phyloP scores from a whole-genome alignment of 306 rosid genomes.

The Luffa acutangula region DNA sequence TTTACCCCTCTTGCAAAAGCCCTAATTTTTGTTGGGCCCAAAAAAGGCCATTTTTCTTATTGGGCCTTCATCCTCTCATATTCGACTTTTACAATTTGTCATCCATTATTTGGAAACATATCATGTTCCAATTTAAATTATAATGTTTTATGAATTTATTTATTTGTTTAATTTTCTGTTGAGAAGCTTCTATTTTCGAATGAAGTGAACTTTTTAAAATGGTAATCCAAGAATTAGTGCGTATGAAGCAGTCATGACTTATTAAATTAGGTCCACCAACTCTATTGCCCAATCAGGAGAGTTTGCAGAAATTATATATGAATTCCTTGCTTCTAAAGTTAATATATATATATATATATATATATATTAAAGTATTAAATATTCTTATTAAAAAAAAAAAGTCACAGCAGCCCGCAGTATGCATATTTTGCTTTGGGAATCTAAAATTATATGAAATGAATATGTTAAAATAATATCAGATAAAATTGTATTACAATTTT shows the following conservation, averaged over 20 bases:
- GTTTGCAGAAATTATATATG: not conserved
- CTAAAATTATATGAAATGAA: no score
- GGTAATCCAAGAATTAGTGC: not conserved
- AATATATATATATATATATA: not conserved
- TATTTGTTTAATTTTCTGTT: not conserved
- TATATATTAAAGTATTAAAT: no score
- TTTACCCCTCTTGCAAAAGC: not conserved
- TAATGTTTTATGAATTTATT: not conserved
- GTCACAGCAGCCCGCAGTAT: no score
- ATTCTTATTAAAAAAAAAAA: no score
- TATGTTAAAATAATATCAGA: no score
- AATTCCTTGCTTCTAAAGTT: not conserved
- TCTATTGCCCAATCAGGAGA: not conserved
- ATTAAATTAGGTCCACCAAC: slow-evolving; percentile 4
- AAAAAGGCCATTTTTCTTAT: not conserved
- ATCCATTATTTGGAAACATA: no score
- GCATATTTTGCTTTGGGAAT: no score
- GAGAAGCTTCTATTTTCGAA: not conserved
- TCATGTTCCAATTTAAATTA: no score
- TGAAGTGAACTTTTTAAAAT: not conserved
- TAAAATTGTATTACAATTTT: no score
- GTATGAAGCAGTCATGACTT: not conserved
- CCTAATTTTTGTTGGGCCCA: not conserved
- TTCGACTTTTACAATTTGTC: no score
- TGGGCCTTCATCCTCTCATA: not conserved